Evolutionary conservation across 768 basidiomycete genomes (phyloP).

Genomic region (Calvatia gigantea): DNA sequence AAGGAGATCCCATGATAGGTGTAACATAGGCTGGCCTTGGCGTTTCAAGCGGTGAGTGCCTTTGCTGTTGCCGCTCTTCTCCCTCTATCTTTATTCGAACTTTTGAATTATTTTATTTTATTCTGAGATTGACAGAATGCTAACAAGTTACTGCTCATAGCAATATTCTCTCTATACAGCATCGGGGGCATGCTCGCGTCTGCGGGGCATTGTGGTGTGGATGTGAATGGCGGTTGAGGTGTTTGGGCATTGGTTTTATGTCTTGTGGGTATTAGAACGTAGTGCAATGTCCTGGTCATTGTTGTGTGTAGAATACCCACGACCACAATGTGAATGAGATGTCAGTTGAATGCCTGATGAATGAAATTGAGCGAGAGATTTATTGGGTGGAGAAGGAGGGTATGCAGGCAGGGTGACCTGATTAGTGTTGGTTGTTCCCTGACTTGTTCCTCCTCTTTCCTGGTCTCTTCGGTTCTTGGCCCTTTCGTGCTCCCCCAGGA

Average conservation of each 20-base stretch:
- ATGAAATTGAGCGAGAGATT: not conserved
- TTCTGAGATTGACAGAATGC: not conserved
- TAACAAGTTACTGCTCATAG: not conserved
- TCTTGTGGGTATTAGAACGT: not conserved
- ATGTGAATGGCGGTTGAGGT: not conserved
- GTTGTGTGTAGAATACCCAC: not conserved
- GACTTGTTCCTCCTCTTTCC: slow-evolving; percentile 24
- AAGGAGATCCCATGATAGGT: not conserved
- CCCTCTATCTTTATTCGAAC: not conserved
- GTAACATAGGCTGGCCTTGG: not conserved
- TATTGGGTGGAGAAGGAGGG: slow-evolving; percentile 16
- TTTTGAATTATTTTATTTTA: no score
- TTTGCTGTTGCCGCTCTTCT: not conserved
- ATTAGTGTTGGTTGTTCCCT: slow-evolving; percentile 36
- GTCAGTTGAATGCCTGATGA: not conserved
- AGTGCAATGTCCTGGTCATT: no score
- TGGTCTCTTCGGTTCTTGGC: slow-evolving; percentile 22
- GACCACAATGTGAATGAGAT: slow-evolving; percentile 6
- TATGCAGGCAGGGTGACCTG: slow-evolving; percentile 23
- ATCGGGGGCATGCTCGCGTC: not conserved
- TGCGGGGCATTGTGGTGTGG: not conserved
- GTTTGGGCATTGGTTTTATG: not conserved
- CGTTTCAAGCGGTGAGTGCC: not conserved
- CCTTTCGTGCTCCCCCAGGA: slow-evolving; percentile 32
- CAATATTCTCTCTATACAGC: not conserved